Base-by-base conservation (phyloP, 805 yeast species). In the Ascoidea tarda region DNA sequence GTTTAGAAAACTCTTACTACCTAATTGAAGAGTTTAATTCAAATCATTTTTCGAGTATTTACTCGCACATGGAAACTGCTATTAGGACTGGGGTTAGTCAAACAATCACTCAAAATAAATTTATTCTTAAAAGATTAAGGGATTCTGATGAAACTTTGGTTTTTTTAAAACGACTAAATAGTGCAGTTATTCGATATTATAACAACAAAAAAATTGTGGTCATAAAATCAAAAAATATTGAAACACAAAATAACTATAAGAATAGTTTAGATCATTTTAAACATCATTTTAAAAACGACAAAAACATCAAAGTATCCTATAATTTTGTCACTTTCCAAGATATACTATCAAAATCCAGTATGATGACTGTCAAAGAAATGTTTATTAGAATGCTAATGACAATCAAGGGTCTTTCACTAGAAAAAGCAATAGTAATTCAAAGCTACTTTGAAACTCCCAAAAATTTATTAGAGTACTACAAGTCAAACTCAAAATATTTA, bases 391-490 rank as follows among this genome's bases (percentile, higher is more conserved):
- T 88, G 82, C 73, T 93, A 28, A 79, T 89, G 84, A 77, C 89
- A 2, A 75, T 85, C 2, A 75, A 78, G 55, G 99, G 98, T 0
- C 72, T 93, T 1, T 79, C 96, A 0, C 67, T 87, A 33, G 97
- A 91, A 57, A 88, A 86, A 62, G 99, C 99, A 0, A 62, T 79
- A 6, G 78, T 79, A 6, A 80, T 93, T 6, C 97, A 90, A 65
- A 69, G 70, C 16, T 63, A 73, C 47, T 93, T 73, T 61, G 79
- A 80, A 2, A 90, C 97, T 0, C 93, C 97, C 0, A 68, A 69
- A 44, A 63, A 61, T 16, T 70, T 91, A n/a, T 63, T 82, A 10
- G 69, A 72, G 21, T 78, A 74, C 8, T 85, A 70, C 58, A 31
- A 28, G 33, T n/a, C 16, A 6, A 38, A 52, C 16, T 48, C 47